phyloP scores from a whole-genome alignment of 176 grass and related monocot genomes.

The Oropetium thomaeum region DNA sequence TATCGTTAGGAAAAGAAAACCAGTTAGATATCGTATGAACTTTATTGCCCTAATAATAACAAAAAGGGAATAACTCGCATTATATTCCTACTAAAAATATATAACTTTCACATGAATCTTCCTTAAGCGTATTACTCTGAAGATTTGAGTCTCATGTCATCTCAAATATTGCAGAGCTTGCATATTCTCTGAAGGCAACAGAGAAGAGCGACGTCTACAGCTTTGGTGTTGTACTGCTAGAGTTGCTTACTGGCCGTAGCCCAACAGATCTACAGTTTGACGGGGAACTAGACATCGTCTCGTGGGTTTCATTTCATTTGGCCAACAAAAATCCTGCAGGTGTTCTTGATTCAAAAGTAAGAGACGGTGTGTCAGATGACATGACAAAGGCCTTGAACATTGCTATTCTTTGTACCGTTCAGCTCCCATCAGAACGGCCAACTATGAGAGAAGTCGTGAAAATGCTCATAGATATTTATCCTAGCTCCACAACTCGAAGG shows the following conservation, averaged over 20 bases:
- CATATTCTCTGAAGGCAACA: conserved; percentile 53
- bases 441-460: conserved; percentile 76
- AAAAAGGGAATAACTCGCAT: background rate
- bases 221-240: conserved; percentile 56
- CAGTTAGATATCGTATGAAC: too few relatives aligned
- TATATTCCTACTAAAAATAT: conserved; percentile 8
- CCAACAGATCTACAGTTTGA: conserved; percentile 44
- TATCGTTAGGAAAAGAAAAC: too few relatives aligned
- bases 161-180: conserved; percentile 47
- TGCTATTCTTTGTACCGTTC: conserved; percentile 49
- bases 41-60: too few relatives aligned
- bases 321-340: conserved; percentile 29
- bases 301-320: conserved; percentile 43
- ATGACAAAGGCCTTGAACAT: conserved; percentile 64
- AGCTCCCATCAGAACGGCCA: conserved; percentile 41
- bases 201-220: conserved; percentile 64
- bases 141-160: conserved; percentile 28
- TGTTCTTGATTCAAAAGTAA: conserved; percentile 50
- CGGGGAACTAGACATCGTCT: conserved; percentile 39
- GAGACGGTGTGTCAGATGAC: conserved; percentile 38
- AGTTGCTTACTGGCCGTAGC: conserved; percentile 61
- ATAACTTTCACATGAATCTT: background rate
- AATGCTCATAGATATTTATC: conserved; percentile 63
- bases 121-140: background rate
- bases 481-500: conserved; percentile 9